Evolutionary conservation across 768 basidiomycete species (phyloP).

Genomic region (Rhizopogon vinicolor): DNA sequence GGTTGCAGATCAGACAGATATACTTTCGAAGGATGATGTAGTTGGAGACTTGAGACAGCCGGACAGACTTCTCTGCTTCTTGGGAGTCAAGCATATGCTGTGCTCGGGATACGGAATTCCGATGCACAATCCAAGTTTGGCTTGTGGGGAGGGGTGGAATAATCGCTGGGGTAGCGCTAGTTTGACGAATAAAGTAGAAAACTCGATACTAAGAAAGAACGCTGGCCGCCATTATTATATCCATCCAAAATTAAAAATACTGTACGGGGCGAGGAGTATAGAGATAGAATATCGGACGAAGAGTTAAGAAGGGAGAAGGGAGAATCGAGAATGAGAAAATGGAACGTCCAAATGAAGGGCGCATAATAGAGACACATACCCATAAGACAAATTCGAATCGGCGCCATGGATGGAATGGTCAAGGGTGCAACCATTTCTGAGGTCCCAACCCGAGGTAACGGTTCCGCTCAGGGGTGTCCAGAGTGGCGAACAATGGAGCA

Average conservation of each 20-base stretch:
- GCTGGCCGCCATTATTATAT: too few species aligned
- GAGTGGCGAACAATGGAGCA: not conserved
- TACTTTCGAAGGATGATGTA: not conserved
- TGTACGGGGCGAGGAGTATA: too few species aligned
- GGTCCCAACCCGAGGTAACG: not conserved
- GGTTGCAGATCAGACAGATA: slow-evolving; percentile 1
- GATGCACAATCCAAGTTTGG: not conserved
- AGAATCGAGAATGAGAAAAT: not conserved
- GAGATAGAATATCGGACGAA: too few species aligned
- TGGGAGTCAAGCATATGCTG: not conserved
- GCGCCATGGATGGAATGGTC: not conserved
- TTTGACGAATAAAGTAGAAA: too few species aligned
- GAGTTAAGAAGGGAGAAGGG: too few species aligned
- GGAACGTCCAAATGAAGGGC: not conserved
- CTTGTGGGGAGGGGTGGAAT: not conserved
- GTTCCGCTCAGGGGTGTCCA: not conserved
- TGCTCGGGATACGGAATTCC: not conserved
- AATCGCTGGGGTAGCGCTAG: not conserved
- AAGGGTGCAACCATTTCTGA: not conserved
- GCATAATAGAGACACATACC: not conserved
- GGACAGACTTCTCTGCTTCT: not conserved
- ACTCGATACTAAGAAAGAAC: too few species aligned
- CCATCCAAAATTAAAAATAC: too few species aligned
- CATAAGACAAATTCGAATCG: not conserved
- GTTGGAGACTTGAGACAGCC: not conserved